Evolutionary conservation across 108 stramenopile species (phyloP), one percentile per base, ranked within the genome.

Genomic region (Pseudonitzschia pungens): DNA sequence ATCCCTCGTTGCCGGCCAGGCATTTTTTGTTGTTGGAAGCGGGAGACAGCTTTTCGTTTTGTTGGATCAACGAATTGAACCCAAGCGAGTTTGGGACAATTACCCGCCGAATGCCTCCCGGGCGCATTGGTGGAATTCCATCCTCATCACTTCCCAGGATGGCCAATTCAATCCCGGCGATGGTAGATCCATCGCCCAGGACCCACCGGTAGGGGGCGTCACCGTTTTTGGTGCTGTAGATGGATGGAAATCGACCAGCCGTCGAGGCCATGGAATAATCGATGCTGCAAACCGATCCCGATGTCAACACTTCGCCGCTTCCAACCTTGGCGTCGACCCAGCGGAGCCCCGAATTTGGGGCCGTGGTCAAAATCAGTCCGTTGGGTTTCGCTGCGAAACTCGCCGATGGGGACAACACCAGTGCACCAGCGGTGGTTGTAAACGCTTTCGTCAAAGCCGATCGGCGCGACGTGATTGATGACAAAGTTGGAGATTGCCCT

Each of bases 211-310:
- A 89, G n/a, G 89, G 86, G 22, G 71, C 77, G 32, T 76, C 78
- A 20, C 68, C 72, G 48, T 87, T 84, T 15, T 67, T 70, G 1
- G 89, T 86, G 24, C 64, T 70, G 75, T 90, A 86, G 27, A 90
- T 87, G 33, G 77, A 81, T 32, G 74, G 66, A 20, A 83, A 64
- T 7, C 86, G 86, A 12, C 89, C 89, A 9, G 74, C 85, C 0
- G 89, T 90, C 48, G 82, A 85, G 20, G 69, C 69, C 83, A 90
- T 78, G 36, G 82, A 76, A 59, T 87, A 90, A 56, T 90, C 89
- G 11, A 90, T 81, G 50, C 85, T 69, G 15, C 80, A 83, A 21
- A 55, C 50, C 31, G 78, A 67, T 10, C 89, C 89, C 21, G 18
- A 27, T 10, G 51, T 55, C 12, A 59, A 41, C 21, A 72, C 26